Percentiles rank a stretch among this genome's conserved stretches.
These are phyloP conservation scores for Tricholoma sp. DNA, from an alignment of 768 basidiomycete species.

Conservation along the genomic window DNA sequence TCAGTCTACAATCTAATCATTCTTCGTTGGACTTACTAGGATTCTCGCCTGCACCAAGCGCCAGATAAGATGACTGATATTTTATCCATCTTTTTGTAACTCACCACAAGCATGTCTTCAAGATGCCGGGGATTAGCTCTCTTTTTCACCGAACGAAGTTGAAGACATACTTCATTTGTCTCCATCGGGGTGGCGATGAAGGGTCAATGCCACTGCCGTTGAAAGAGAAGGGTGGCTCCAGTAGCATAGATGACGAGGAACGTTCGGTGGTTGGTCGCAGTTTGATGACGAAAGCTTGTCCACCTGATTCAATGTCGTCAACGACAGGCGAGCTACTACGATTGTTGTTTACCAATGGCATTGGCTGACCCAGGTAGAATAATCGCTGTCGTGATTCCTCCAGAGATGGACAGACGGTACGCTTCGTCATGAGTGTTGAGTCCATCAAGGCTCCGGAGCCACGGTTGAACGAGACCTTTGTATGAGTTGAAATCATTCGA, in stretches of 20 bases:
- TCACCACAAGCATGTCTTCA: conserved; percentile 52
- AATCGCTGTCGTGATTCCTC: conserved; percentile 75
- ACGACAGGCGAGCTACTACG: not conserved
- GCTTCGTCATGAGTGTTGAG: conserved; percentile 78
- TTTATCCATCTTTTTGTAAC: conserved; percentile 11
- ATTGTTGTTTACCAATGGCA: conserved; percentile 44
- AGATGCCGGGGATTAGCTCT: not conserved
- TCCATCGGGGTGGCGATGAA: conserved; percentile 50
- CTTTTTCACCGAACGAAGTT: not conserved
- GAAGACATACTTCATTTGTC: conserved; percentile 66
- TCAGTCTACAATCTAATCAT: not conserved
- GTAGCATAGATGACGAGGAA: conserved; percentile 64
- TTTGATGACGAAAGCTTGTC: conserved; percentile 76
- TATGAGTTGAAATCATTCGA: conserved; percentile 51
- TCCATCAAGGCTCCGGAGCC: conserved; percentile 72
- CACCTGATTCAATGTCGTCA: conserved; percentile 36
- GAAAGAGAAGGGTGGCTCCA: conserved; percentile 71
- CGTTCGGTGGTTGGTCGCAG: conserved; percentile 66
- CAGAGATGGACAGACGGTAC: conserved; percentile 60
- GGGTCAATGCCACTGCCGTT: conserved; percentile 45
- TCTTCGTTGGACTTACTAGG: conserved; percentile 32
- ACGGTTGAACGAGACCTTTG: conserved; percentile 46
- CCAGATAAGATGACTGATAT: not conserved
- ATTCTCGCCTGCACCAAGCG: conserved; percentile 41
- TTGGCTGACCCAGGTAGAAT: conserved; percentile 70